Percentiles rank a stretch among this genome's conserved stretches.
Evolutionary conservation across 441 rosid genomes (phyloP).

Genomic region (Geranium incanum): DNA sequence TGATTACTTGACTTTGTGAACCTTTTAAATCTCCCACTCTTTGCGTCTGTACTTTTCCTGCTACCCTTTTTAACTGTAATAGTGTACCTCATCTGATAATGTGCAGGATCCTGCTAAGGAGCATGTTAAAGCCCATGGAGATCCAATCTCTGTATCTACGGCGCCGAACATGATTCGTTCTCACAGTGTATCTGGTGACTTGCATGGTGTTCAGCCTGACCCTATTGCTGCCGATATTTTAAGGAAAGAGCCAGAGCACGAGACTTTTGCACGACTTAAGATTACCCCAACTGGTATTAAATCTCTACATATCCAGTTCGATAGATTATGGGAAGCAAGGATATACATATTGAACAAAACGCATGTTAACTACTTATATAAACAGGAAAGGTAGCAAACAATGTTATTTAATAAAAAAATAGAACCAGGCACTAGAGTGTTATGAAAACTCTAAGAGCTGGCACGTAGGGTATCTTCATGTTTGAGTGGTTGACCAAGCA

Average conservation of each 20-base stretch:
- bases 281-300: slow-evolving; percentile 62
- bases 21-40: background rate
- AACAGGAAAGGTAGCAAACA: background rate
- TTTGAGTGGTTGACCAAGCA: too few relatives aligned
- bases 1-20: background rate
- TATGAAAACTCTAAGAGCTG: too few relatives aligned
- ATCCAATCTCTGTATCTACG: slow-evolving; percentile 39
- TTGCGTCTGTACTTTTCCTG: background rate
- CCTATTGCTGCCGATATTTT: slow-evolving; percentile 97
- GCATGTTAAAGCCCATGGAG: slow-evolving; percentile 50
- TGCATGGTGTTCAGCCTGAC: slow-evolving; percentile 98
- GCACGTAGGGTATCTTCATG: too few relatives aligned
- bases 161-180: slow-evolving; percentile 74
- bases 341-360: too few relatives aligned
- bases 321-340: background rate
- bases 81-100: slow-evolving; percentile 10
- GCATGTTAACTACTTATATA: background rate
- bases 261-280: slow-evolving; percentile 72
- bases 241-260: slow-evolving; percentile 96
- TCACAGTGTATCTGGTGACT: slow-evolving; percentile 94
- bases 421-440: too few relatives aligned
- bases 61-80: background rate
- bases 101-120: slow-evolving; percentile 39
- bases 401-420: background rate
- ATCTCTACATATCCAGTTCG: slow-evolving; percentile 2